Evolutionary conservation across 1,284 basidiomycete genomes (phyloP).

Genomic region (Irpex sp.): DNA sequence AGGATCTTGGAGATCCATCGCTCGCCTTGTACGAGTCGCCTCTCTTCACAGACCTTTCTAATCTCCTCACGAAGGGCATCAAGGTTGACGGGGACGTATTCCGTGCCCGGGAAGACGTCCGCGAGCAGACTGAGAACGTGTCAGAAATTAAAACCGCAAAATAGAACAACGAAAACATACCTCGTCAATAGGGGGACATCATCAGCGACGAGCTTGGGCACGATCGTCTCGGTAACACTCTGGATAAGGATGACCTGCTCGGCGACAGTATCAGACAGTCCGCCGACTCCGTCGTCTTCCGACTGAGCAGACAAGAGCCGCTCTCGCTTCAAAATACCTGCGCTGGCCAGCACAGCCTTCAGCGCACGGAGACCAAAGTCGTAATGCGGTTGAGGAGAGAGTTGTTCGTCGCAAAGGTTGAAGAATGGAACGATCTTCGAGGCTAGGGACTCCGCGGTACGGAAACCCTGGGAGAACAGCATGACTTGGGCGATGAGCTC

Average conservation of each 20-base stretch:
- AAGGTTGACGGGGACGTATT: constrained; percentile 87
- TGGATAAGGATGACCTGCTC: constrained; percentile 99
- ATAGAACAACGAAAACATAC: constrained; percentile 37
- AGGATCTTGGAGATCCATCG: constrained; percentile 95
- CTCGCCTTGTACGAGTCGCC: constrained; percentile 81
- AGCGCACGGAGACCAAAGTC: constrained; percentile 98
- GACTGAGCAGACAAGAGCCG: constrained; percentile 55
- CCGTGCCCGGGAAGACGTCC: constrained; percentile 97
- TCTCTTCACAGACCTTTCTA: constrained; percentile 82
- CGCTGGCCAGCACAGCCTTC: constrained; percentile 94
- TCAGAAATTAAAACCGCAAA: constrained; percentile 7
- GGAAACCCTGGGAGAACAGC: constrained; percentile 99
- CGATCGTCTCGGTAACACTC: constrained; percentile 98
- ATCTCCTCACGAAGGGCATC: constrained; percentile 85
- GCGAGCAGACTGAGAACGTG: constrained; percentile 69
- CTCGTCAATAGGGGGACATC: constrained; percentile 93
- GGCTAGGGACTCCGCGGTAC: constrained; percentile 92
- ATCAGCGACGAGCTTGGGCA: constrained; percentile 96
- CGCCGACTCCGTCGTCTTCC: constrained; percentile 41
- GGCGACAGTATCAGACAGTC: constrained; percentile 66
- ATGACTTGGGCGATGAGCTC: constrained; percentile 99
- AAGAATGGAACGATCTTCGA: constrained; percentile 99
- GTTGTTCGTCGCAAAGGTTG: constrained; percentile 95
- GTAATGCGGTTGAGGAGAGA: constrained; percentile 97
- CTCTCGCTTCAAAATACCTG: constrained; percentile 96